These are phyloP conservation scores for Chaetomium fimeti DNA, from an alignment of 495 filamentous ascomycete genomes.

Conservation along the genomic window DNA sequence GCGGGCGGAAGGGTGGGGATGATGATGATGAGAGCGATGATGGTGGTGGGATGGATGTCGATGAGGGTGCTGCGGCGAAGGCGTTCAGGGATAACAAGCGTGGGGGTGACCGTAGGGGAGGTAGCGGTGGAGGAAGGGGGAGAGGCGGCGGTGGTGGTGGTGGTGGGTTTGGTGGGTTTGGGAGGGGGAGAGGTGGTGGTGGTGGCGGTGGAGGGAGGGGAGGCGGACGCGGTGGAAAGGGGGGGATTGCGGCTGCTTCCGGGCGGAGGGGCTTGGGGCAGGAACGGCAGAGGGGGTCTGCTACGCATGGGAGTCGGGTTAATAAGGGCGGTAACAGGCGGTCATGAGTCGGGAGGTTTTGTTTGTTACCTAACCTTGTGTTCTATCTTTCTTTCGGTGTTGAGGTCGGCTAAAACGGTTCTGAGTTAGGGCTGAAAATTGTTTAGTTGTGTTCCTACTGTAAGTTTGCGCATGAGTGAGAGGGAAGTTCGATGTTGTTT, in stretches of 20 bases:
- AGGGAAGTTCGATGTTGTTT: not conserved
- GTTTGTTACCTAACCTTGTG: not conserved
- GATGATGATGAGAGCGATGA: conserved; percentile 70
- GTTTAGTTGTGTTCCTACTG: not conserved
- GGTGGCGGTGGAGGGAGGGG: conserved; percentile 23
- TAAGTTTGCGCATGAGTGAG: not conserved
- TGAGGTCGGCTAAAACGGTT: conserved; percentile 19
- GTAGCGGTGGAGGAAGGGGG: conserved; percentile 1
- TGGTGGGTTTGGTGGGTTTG: conserved; percentile 14
- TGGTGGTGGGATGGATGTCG: conserved; percentile 51
- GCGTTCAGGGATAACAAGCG: conserved; percentile 45
- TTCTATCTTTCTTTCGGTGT: conserved; percentile 6
- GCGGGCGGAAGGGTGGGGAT: conserved; percentile 58
- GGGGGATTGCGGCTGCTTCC: conserved; percentile 46
- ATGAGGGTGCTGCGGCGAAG: conserved; percentile 39
- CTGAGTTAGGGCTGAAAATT: not conserved
- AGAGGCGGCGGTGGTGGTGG: conserved; percentile 15
- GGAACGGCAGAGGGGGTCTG: conserved; percentile 44
- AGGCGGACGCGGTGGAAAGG: conserved; percentile 38
- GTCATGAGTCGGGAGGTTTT: conserved; percentile 6
- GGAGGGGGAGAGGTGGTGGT: conserved; percentile 19
- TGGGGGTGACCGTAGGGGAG: not conserved
- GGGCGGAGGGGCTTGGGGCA: conserved; percentile 50
- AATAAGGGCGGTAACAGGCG: conserved; percentile 38
- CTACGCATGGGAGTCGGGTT: conserved; percentile 35